Evolutionary conservation across 2,329 filamentous ascomycete genomes (phyloP).

Genomic region (Lachnellula subtilissima): DNA sequence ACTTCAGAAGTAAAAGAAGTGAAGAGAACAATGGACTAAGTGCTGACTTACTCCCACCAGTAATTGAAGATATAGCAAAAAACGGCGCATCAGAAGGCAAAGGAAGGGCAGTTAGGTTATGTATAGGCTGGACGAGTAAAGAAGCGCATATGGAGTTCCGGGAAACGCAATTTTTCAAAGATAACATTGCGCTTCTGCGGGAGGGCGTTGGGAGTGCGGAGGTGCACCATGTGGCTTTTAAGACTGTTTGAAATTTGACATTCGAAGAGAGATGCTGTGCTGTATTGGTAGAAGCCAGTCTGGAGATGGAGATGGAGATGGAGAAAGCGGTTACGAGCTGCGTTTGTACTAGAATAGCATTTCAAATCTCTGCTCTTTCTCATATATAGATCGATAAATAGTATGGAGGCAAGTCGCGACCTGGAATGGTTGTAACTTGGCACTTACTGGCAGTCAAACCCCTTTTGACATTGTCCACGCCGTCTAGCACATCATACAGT

Average conservation of each 20-base stretch:
- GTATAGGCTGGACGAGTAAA: conserved; percentile 22
- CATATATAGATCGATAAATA: too few species aligned
- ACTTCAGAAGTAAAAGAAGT: too few species aligned
- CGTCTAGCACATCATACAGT: too few species aligned
- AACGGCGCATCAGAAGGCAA: neutral
- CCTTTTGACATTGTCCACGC: too few species aligned
- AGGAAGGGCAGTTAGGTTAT: conserved; percentile 14
- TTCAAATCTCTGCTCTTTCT: too few species aligned
- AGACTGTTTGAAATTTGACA: neutral
- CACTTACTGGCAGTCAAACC: too few species aligned
- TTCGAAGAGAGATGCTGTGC: neutral
- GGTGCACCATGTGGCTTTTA: conserved; percentile 8
- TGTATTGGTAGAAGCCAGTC: neutral
- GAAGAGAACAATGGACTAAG: too few species aligned
- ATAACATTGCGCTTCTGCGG: conserved; percentile 17
- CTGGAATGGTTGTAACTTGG: too few species aligned
- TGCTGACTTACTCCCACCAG: too few species aligned
- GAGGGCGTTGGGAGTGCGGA: conserved; percentile 13
- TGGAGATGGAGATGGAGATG: neutral
- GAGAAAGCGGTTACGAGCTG: too few species aligned
- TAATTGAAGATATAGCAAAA: neutral
- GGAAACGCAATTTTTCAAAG: conserved; percentile 18
- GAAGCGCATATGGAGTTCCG: conserved; percentile 24
- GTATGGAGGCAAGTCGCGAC: too few species aligned
- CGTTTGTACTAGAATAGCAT: too few species aligned